These are phyloP conservation scores for Marasmius sp. DNA, from an alignment of 1,284 basidiomycete species.

Conservation along the genomic window DNA sequence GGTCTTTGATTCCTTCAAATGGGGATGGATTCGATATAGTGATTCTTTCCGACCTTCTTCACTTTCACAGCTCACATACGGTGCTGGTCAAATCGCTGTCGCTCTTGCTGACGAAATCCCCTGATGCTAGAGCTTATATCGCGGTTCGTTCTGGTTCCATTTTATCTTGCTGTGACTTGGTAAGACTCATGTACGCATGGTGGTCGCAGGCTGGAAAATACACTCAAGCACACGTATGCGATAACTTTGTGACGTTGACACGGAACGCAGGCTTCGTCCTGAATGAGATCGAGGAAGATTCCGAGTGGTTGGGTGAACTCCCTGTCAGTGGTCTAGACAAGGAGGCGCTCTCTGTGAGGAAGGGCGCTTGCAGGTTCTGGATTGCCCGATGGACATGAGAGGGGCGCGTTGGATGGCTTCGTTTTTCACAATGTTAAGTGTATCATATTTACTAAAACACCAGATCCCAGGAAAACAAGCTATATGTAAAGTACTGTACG, in stretches of 20 bases:
- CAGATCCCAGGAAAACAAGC: background rate
- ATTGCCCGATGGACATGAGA: conserved; percentile 43
- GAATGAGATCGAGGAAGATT: conserved; percentile 40
- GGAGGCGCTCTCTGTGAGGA: conserved; percentile 47
- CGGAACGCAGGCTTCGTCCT: conserved; percentile 43
- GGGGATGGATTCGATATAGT: conserved; percentile 52
- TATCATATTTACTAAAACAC: too few relatives aligned
- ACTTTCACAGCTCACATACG: conserved; percentile 62
- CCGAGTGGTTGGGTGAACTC: conserved; percentile 49
- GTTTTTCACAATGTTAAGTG: too few relatives aligned
- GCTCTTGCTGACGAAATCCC: conserved; percentile 44
- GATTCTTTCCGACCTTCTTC: conserved; percentile 68
- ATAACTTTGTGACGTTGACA: conserved; percentile 48
- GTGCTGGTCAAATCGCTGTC: conserved; percentile 51
- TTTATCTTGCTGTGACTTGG: background rate
- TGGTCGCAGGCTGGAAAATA: conserved; percentile 53
- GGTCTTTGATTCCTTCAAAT: conserved; percentile 11
- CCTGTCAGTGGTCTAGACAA: conserved; percentile 46
- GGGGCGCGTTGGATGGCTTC: too few relatives aligned
- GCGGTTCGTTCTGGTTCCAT: conserved; percentile 34
- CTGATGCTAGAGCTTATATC: conserved; percentile 50
- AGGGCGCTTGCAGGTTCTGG: conserved; percentile 63
- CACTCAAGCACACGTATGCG: conserved; percentile 53
- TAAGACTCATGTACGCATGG: background rate
- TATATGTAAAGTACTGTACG: background rate